These are phyloP conservation scores for Wolfiporia cocos DNA, from an alignment of 1,284 basidiomycete genomes.

Conservation along the genomic window DNA sequence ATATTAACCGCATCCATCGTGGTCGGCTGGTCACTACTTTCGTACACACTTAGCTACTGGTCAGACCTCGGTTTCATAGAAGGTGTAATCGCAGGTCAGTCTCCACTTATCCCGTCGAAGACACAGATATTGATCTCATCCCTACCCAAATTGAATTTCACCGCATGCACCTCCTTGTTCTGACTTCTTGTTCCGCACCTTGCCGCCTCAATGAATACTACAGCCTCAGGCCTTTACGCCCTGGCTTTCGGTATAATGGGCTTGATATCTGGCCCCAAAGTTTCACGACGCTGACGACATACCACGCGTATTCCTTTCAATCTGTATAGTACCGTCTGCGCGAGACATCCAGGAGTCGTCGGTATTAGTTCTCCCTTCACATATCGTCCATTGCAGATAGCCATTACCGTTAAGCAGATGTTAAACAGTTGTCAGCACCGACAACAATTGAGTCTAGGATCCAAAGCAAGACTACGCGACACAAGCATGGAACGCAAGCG, in stretches of 20 bases:
- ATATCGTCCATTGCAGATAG: too few species aligned
- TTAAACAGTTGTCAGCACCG: too few species aligned
- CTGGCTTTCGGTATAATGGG: constrained; percentile 66
- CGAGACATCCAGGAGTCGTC: too few species aligned
- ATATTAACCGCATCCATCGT: constrained; percentile 62
- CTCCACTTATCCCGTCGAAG: too few species aligned
- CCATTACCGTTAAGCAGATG: too few species aligned
- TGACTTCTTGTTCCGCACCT: not conserved
- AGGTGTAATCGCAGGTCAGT: constrained; percentile 57
- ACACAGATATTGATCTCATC: too few species aligned
- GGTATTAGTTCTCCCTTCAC: too few species aligned
- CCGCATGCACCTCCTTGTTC: not conserved
- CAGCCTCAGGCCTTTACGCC: constrained; percentile 63
- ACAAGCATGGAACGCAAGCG: too few species aligned
- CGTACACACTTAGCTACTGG: constrained; percentile 57
- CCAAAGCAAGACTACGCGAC: too few species aligned
- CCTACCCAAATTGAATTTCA: too few species aligned
- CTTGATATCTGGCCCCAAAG: constrained; percentile 52
- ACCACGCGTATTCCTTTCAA: not conserved
- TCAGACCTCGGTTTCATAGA: constrained; percentile 56
- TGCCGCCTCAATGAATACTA: not conserved
- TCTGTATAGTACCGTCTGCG: too few species aligned
- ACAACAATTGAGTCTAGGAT: too few species aligned
- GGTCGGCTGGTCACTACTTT: constrained; percentile 58
- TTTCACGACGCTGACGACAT: constrained; percentile 16